A percentile compares a stretch with the other conserved stretches of the same genome.
Evolutionary conservation across 495 filamentous ascomycete species (phyloP).

Genomic region (Thozetella sp.): DNA sequence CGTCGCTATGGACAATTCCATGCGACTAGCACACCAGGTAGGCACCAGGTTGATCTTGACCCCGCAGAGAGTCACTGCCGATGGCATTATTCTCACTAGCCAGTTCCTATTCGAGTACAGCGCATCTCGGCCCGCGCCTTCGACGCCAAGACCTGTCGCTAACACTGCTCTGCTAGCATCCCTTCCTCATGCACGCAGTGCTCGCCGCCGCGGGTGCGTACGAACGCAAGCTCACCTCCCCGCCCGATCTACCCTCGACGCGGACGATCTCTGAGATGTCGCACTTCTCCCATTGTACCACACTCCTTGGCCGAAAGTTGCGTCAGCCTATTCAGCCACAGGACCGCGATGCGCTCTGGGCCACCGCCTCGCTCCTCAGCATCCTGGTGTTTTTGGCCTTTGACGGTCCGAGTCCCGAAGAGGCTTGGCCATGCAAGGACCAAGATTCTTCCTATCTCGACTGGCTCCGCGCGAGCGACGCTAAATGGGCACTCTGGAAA

Average conservation of each 20-base stretch:
- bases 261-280: constrained; percentile 40
- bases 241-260: neutral
- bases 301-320: constrained; percentile 36
- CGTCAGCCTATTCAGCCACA: constrained; percentile 27
- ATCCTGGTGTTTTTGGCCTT: constrained; percentile 38
- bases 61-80: no score
- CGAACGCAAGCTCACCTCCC: constrained; percentile 40
- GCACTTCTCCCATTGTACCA: constrained; percentile 42
- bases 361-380: constrained; percentile 38
- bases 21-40: no score
- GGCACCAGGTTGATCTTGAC: no score
- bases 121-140: constrained; percentile 21
- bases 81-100: no score
- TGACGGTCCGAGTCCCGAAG: constrained; percentile 34
- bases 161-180: constrained; percentile 31
- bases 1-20: no score
- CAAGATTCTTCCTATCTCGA: constrained; percentile 34
- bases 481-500: constrained; percentile 45
- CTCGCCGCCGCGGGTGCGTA: constrained; percentile 42
- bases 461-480: constrained; percentile 43
- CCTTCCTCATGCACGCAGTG: constrained; percentile 49
- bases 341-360: constrained; percentile 48
- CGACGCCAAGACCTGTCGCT: constrained; percentile 33
- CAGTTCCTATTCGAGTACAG: no score
- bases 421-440: constrained; percentile 44